Base-by-base conservation (phyloP, 345 rosid species). In the Eucalyptus sp. region DNA sequence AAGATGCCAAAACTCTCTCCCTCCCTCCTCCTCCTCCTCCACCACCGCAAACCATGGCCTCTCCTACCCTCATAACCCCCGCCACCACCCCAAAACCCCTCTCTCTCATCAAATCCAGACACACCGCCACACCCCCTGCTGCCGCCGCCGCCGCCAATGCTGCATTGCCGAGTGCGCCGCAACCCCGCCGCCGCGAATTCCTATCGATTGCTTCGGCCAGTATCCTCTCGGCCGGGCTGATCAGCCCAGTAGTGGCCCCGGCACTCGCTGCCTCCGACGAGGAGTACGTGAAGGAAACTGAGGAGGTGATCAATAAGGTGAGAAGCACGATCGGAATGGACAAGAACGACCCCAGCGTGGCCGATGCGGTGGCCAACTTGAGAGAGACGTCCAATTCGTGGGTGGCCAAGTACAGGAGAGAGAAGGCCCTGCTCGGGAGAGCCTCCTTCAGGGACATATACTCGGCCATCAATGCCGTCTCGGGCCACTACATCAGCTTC, bases 351-450 rank as follows among this genome's bases (percentile, higher is more conserved):
- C 99, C 99, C 6, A 96, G 92, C 58, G 95, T 96, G 86, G 96
- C 98, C 3, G 88, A 89, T 4, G 97, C 98, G 13, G 99, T 96
- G 89, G 95, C 99, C 58, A 97, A 92, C 33, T 92, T 98, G 2
- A 95, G 98, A 87, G 97, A 95, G 83, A 90, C 95, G 13, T 97
- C 99, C 20, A 98, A 98, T 87, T 90, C 92, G 1, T 98, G 99
- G 99, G 99, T 97, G 88, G 99, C 99, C 1, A 98, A 98, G 97
- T 97, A 97, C 88, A 88, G 98, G 91, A 95, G 94, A 90, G 99
- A 97, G 97, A 97, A 97, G 87, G 92, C 98, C 15, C 91, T 97
- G 51, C 92, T 97, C 7, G 99, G 98, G 18, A 94, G 96, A 88
- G 54, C 96, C 60, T 97, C 99, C 3, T 97, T 94, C 60, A 87